Percentiles rank a stretch among this genome's conserved stretches.
Conservation (phyloP, 1,284 basidiomycete genomes). For the Cerrena zonata region DNA sequence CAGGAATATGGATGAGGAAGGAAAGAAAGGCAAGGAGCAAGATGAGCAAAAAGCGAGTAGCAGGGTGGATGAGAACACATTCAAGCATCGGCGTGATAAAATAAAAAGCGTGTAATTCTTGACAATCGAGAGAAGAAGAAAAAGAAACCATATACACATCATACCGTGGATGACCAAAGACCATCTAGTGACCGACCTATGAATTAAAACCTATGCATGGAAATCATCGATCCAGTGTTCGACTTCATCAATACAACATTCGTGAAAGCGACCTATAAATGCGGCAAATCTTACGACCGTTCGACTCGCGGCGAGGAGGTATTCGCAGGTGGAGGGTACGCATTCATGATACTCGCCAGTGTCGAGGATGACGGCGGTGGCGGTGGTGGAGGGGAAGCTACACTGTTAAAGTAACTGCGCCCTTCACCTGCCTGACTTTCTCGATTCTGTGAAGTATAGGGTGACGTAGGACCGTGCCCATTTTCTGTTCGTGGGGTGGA, state of each 20-base stretch:
- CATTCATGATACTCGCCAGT: conserved; percentile 65
- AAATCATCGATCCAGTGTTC: too few species aligned
- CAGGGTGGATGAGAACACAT: not conserved
- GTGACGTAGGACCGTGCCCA: not conserved
- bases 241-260: too few species aligned
- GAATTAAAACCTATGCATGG: too few species aligned
- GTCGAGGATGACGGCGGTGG: conserved; percentile 32
- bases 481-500: not conserved
- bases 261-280: too few species aligned
- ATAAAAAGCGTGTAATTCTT: not conserved
- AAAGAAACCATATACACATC: not conserved
- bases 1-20: not conserved
- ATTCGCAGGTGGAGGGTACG: conserved; percentile 36
- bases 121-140: not conserved
- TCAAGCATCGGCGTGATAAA: not conserved
- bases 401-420: not conserved
- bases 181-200: too few species aligned
- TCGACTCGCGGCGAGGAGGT: not conserved
- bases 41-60: not conserved
- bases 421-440: not conserved
- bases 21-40: not conserved
- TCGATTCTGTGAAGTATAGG: not conserved
- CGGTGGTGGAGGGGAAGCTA: conserved; percentile 18
- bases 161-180: too few species aligned
- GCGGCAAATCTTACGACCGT: not conserved